Evolutionary conservation across 2,329 filamentous ascomycete species (phyloP).

Genomic region (Tolypocladium tropicale): DNA sequence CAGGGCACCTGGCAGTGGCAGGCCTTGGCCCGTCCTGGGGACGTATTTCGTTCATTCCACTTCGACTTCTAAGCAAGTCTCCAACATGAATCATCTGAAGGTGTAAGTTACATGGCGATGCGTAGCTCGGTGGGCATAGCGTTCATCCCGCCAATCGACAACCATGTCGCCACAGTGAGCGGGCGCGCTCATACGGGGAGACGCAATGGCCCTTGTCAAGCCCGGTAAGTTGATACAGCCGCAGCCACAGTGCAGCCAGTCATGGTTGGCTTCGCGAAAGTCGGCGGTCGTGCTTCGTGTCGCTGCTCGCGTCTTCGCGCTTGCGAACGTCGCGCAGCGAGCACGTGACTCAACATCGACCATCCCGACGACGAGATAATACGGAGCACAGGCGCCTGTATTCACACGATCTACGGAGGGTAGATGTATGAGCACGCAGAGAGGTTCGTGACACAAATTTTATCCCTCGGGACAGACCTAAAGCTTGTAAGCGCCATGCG

Average conservation of each 20-base stretch:
- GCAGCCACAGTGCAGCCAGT: no score
- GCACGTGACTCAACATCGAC: neutral
- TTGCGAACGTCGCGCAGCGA: neutral
- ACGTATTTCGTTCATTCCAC: no score
- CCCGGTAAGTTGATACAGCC: neutral
- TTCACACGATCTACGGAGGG: no score
- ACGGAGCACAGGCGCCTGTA: neutral
- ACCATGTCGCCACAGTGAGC: neutral
- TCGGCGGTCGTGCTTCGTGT: neutral
- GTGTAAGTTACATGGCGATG: neutral
- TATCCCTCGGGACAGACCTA: no score
- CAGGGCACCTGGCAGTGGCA: no score
- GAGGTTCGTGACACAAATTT: no score
- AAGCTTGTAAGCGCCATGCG: no score
- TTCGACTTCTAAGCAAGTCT: no score
- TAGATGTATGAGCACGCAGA: no score
- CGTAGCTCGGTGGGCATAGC: neutral
- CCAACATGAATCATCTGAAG: neutral
- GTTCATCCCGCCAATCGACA: neutral
- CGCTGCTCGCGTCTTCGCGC: neutral
- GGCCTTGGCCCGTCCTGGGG: no score
- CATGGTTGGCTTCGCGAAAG: neutral
- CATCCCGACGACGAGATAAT: neutral
- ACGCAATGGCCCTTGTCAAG: neutral
- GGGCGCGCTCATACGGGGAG: neutral